Conservation (phyloP, 2,329 filamentous ascomycete genomes). For the Botrytis squamosa region DNA sequence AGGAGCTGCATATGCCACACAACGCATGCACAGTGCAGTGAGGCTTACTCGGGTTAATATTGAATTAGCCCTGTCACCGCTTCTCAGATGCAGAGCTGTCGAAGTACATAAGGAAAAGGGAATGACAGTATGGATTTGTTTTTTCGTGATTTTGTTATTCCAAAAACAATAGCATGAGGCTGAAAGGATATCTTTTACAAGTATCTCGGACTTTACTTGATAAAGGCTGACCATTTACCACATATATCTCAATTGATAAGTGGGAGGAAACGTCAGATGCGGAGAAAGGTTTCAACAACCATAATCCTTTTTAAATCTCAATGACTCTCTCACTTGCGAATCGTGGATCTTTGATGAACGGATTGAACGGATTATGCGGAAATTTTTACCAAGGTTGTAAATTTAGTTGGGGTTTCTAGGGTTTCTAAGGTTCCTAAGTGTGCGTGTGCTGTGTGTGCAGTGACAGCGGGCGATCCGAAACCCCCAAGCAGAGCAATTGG, state of each 20-base stretch:
- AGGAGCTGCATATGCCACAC: constrained; percentile 22
- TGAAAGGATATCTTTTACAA: constrained; percentile 11
- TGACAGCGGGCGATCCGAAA: constrained; percentile 21
- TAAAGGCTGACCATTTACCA: neutral
- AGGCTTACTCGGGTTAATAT: constrained; percentile 24
- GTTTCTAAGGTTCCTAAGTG: neutral
- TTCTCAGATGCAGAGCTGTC: constrained; percentile 14
- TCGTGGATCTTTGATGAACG: constrained; percentile 16
- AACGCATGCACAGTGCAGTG: constrained; percentile 17
- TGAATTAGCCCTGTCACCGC: constrained; percentile 23
- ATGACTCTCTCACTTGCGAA: constrained; percentile 22
- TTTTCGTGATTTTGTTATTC: constrained; percentile 8
- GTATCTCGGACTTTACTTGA: constrained; percentile 15
- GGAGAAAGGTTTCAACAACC: constrained; percentile 5
- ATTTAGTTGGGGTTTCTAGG: neutral
- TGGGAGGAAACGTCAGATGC: constrained; percentile 6
- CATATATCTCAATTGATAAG: constrained; percentile 8
- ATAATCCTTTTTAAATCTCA: constrained; percentile 5
- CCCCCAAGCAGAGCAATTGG: constrained; percentile 9
- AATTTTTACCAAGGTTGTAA: constrained; percentile 17
- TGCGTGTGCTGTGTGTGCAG: constrained; percentile 12
- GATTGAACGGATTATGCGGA: constrained; percentile 19
- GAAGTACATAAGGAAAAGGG: constrained; percentile 14
- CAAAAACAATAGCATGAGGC: constrained; percentile 17
- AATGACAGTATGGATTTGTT: neutral